Evolutionary conservation across 495 filamentous ascomycete species (phyloP).

Genomic region (Diplogelasinospora grovesii): DNA sequence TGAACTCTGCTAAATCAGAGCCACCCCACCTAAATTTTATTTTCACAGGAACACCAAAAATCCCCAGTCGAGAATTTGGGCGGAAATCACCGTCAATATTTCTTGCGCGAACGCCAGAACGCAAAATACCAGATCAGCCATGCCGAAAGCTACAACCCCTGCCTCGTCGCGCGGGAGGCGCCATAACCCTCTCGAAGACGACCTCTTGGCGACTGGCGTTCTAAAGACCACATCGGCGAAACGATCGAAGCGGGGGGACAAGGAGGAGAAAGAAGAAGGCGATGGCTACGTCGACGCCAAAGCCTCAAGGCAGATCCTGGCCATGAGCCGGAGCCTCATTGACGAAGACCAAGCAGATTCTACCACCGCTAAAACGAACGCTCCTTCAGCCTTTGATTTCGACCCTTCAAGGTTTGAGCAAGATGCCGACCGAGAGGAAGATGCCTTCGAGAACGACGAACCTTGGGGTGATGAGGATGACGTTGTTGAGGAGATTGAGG

Average conservation of each 20-base stretch:
- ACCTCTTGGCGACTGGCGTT: constrained; percentile 59
- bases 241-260: constrained; percentile 49
- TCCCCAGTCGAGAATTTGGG: too few relatives aligned
- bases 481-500: constrained; percentile 67
- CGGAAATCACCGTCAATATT: too few relatives aligned
- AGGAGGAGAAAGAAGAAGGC: constrained; percentile 55
- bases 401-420: constrained; percentile 31
- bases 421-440: constrained; percentile 25
- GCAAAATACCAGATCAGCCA: constrained; percentile 16
- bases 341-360: constrained; percentile 58
- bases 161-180: constrained; percentile 35
- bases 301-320: constrained; percentile 78
- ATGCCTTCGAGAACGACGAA: constrained; percentile 48
- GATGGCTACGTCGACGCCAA: constrained; percentile 77
- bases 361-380: constrained; percentile 1
- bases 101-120: too few relatives aligned
- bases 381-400: constrained; percentile 37
- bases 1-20: constrained; percentile 7
- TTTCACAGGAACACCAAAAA: too few relatives aligned
- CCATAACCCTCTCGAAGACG: constrained; percentile 69
- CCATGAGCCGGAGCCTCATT: constrained; percentile 73
- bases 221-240: constrained; percentile 46
- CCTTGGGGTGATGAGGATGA: constrained; percentile 66
- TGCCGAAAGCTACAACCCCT: constrained; percentile 48
- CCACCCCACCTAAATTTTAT: too few relatives aligned